Percentiles rank a stretch among this genome's conserved stretches.
phyloP scores from a whole-genome alignment of 768 basidiomycete species.

The Gymnopilus junonius region DNA sequence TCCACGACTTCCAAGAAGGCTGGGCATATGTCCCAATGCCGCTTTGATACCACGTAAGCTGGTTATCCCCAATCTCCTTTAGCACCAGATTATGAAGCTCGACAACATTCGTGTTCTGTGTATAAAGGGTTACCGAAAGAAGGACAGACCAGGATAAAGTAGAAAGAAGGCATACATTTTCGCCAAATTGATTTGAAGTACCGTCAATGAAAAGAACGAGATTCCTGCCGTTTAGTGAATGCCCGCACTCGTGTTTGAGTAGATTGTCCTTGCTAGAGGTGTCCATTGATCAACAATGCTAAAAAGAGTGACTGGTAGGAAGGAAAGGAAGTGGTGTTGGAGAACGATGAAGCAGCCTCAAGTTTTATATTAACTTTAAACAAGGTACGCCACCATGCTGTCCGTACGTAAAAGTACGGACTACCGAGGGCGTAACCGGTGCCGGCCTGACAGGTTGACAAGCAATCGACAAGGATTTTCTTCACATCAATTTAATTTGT shows the following conservation, averaged over 20 bases:
- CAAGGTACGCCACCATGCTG: too few relatives aligned
- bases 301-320: background rate
- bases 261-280: background rate
- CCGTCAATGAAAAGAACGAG: conserved; percentile 30
- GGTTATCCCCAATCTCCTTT: conserved; percentile 18
- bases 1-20: conserved; percentile 19
- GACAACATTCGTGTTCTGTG: conserved; percentile 34
- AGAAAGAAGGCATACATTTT: conserved; percentile 7
- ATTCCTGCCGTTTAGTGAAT: conserved; percentile 38
- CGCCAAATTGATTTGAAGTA: conserved; percentile 32
- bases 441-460: too few relatives aligned
- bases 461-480: too few relatives aligned
- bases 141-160: background rate
- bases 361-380: too few relatives aligned
- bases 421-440: too few relatives aligned
- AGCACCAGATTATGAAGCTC: conserved; percentile 28
- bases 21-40: conserved; percentile 34
- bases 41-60: conserved; percentile 33
- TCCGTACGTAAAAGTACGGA: too few relatives aligned
- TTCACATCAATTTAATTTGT: too few relatives aligned
- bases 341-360: too few relatives aligned
- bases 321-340: background rate
- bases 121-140: background rate
- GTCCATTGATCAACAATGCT: background rate
- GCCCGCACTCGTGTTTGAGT: background rate